Percentiles rank a stretch among this genome's conserved stretches.
Evolutionary conservation across 768 basidiomycete genomes (phyloP).

Genomic region (Tylopilus subfusipes): DNA sequence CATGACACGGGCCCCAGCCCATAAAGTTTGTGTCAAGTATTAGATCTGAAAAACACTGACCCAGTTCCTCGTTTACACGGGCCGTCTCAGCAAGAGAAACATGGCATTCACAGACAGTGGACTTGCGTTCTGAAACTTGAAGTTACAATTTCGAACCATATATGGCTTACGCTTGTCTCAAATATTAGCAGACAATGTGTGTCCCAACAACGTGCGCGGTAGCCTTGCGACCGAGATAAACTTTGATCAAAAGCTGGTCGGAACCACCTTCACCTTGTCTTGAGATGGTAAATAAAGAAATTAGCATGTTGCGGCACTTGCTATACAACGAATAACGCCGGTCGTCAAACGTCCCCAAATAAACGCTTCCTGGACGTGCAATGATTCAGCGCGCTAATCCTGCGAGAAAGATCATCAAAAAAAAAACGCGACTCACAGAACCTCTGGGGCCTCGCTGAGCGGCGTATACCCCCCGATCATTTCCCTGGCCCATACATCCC

Average conservation of each 20-base stretch:
- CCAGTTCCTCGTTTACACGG: too few species aligned
- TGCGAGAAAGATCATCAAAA: not conserved
- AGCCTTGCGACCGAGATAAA: too few species aligned
- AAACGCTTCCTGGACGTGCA: slow-evolving; percentile 50
- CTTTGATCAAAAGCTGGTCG: not conserved
- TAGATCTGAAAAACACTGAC: too few species aligned
- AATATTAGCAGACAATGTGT: too few species aligned
- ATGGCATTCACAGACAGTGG: too few species aligned
- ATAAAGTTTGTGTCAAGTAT: too few species aligned
- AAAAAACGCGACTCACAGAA: slow-evolving; percentile 51
- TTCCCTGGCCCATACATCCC: slow-evolving; percentile 86
- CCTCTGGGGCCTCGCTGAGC: slow-evolving; percentile 67
- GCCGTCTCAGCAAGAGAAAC: too few species aligned
- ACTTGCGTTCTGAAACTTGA: too few species aligned
- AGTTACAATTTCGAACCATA: too few species aligned
- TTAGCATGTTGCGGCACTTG: slow-evolving; percentile 1
- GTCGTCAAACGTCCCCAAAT: slow-evolving; percentile 51
- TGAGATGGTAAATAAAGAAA: not conserved
- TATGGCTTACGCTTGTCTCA: too few species aligned
- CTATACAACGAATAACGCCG: slow-evolving; percentile 7
- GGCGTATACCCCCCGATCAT: slow-evolving; percentile 73
- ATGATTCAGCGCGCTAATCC: slow-evolving; percentile 5
- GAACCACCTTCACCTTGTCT: not conserved
- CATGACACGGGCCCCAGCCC: too few species aligned
- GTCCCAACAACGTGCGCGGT: too few species aligned